Conservation (phyloP, 805 yeast genomes). For the Saturnispora mendoncae region DNA sequence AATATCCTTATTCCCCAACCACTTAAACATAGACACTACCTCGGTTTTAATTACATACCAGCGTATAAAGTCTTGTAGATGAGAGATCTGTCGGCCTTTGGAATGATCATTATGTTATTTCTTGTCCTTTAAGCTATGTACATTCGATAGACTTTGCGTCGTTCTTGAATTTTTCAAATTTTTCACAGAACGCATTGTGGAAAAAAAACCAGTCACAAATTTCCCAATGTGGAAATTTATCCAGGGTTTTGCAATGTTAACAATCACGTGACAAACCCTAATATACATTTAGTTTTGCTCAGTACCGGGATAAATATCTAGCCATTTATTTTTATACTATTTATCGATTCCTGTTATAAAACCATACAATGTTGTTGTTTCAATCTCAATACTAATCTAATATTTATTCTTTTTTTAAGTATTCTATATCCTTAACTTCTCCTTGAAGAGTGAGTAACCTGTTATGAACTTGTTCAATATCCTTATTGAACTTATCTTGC, state of each 20-base stretch:
- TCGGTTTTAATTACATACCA: conserved; percentile 72
- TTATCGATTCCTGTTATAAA: too few species aligned
- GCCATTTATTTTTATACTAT: too few species aligned
- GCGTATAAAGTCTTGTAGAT: conserved; percentile 98
- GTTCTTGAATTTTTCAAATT: conserved; percentile 5
- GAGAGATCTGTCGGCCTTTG: conserved; percentile 99
- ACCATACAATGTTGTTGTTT: too few species aligned
- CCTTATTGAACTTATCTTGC: conserved; percentile 48
- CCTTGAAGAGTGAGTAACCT: conserved; percentile 32
- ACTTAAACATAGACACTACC: too few species aligned
- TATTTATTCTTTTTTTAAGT: not conserved
- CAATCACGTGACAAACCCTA: conserved; percentile 10
- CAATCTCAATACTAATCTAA: too few species aligned
- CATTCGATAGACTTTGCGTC: not conserved
- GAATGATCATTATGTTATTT: conserved; percentile 79
- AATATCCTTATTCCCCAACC: too few species aligned
- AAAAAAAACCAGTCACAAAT: conserved; percentile 9
- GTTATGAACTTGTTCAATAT: conserved; percentile 37
- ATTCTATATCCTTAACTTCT: conserved; percentile 16
- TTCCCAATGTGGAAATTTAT: not conserved
- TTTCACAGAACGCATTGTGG: conserved; percentile 3
- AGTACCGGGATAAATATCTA: not conserved
- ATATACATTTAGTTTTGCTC: too few species aligned
- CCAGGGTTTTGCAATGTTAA: not conserved
- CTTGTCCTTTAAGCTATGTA: conserved; percentile 4